Evolutionary conservation across 352 stramenopile genomes (phyloP).

Genomic region (Phytopythium litorale): DNA sequence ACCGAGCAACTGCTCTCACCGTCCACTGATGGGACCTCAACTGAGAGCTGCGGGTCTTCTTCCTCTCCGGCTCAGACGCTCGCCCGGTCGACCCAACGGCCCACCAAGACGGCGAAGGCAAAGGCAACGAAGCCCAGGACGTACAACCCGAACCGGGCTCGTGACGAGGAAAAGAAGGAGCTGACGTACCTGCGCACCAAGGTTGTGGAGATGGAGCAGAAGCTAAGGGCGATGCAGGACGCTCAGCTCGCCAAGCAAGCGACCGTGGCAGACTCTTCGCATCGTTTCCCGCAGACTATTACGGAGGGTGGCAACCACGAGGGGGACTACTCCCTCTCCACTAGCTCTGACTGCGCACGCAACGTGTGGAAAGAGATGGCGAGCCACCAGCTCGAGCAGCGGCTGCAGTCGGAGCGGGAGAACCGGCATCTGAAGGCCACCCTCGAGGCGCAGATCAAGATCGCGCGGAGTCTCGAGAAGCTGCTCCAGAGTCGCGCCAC

Average conservation of each 20-base stretch:
- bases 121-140: slow-evolving; percentile 22
- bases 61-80: not conserved
- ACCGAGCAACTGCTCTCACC: not conserved
- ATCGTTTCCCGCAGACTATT: not conserved
- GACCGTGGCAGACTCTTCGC: not conserved
- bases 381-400: slow-evolving; percentile 32
- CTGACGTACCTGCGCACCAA: slow-evolving; percentile 41
- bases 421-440: slow-evolving; percentile 49
- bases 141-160: slow-evolving; percentile 34
- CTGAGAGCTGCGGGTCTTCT: not conserved
- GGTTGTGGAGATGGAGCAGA: slow-evolving; percentile 33
- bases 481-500: slow-evolving; percentile 28
- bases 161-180: slow-evolving; percentile 35
- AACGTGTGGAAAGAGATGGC: slow-evolving; percentile 40
- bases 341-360: slow-evolving; percentile 5
- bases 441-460: slow-evolving; percentile 60
- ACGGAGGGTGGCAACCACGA: not conserved
- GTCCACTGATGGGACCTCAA: not conserved
- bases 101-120: not conserved
- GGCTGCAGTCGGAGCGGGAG: slow-evolving; percentile 47
- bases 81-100: not conserved
- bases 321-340: not conserved
- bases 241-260: slow-evolving; percentile 3
- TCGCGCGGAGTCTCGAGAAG: slow-evolving; percentile 47
- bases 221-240: slow-evolving; percentile 25